These are phyloP conservation scores for Starmera caribaea DNA, from an alignment of 805 yeast species.

Conservation along the genomic window DNA sequence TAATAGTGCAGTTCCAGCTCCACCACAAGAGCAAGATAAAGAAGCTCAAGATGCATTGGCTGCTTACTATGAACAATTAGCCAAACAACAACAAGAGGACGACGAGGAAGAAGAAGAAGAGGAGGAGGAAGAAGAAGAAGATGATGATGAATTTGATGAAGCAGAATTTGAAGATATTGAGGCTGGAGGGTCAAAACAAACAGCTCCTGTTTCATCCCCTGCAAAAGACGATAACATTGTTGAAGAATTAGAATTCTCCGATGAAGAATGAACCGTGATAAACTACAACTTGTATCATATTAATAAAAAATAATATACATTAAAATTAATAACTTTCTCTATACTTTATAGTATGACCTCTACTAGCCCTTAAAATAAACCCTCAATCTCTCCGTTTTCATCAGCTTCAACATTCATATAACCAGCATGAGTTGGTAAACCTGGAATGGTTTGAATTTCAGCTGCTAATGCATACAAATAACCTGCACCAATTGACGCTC, in stretches of 20 bases:
- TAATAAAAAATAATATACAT: too few species aligned
- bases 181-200: constrained; percentile 44
- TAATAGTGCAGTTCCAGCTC: constrained; percentile 9
- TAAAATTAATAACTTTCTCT: too few species aligned
- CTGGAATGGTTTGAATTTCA: constrained; percentile 80
- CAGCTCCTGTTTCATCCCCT: constrained; percentile 4
- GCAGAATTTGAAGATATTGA: constrained; percentile 8
- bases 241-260: background rate
- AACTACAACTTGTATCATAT: background rate
- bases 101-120: constrained; percentile 15
- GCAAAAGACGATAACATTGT: constrained; percentile 62
- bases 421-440: constrained; percentile 78
- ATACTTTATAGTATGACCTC: background rate
- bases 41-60: constrained; percentile 65
- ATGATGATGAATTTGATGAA: constrained; percentile 9
- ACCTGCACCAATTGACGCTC: constrained; percentile 77
- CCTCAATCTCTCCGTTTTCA: constrained; percentile 75
- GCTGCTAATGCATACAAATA: constrained; percentile 80
- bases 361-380: constrained; percentile 41
- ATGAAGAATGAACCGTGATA: background rate
- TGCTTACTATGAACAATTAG: constrained; percentile 53
- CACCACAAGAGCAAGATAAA: constrained; percentile 39
- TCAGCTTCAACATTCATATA: constrained; percentile 80
- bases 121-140: constrained; percentile 14
- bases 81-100: constrained; percentile 26